Evolutionary conservation across 2,329 filamentous ascomycete genomes (phyloP).

Genomic region (Arthroderma sp.): DNA sequence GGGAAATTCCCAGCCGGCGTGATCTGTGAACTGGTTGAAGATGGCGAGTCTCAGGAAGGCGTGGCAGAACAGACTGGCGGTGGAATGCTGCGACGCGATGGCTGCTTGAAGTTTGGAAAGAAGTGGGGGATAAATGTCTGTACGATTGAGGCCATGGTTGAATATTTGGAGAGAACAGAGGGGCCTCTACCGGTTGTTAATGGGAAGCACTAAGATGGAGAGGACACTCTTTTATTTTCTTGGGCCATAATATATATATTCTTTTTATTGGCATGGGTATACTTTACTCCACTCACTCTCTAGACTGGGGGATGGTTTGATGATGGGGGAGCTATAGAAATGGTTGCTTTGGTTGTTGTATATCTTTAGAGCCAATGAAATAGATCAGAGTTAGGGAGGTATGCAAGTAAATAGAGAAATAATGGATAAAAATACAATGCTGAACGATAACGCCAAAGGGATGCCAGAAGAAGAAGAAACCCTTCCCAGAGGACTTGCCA

Average conservation of each 20-base stretch:
- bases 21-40: constrained; percentile 85
- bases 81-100: constrained; percentile 89
- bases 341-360: not conserved
- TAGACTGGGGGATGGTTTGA: not conserved
- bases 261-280: not conserved
- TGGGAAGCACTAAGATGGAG: constrained; percentile 21
- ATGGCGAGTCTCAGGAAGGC: constrained; percentile 58
- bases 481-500: not conserved
- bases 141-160: constrained; percentile 83
- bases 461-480: not conserved
- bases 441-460: not conserved
- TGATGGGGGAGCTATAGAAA: not conserved
- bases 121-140: constrained; percentile 85
- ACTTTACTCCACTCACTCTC: not conserved
- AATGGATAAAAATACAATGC: not conserved
- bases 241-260: not conserved
- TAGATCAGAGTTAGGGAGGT: not conserved
- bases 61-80: constrained; percentile 25
- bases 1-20: constrained; percentile 66
- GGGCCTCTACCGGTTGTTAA: constrained; percentile 31
- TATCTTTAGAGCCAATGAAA: not conserved
- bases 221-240: not conserved
- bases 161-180: constrained; percentile 65
- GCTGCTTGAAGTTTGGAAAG: constrained; percentile 75
- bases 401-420: not conserved